Evolutionary conservation across 78 protist species (phyloP).

Genomic region (Dictyostelium intermedium): DNA sequence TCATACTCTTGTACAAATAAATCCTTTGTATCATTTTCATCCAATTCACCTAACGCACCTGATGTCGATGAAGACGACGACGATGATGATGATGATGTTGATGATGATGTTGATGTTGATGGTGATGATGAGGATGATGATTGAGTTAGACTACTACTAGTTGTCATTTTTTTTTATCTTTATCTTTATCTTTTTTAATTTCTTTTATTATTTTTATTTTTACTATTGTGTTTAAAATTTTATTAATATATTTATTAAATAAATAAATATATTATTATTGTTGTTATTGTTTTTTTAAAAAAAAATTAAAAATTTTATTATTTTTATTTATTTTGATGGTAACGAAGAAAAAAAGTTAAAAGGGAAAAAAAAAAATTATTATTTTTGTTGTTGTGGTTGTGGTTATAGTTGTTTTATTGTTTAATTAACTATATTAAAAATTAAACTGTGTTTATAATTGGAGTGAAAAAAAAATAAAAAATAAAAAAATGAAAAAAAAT

Average conservation of each 20-base stretch:
- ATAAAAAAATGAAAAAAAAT: no score
- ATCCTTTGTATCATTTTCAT: background rate
- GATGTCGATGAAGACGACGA: background rate
- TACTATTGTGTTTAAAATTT: background rate
- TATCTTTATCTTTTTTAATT: background rate
- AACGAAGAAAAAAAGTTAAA: background rate
- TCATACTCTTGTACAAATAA: constrained; percentile 46
- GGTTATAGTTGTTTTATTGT: background rate
- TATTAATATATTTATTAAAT: no score
- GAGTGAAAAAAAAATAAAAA: no score
- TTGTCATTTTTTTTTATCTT: background rate
- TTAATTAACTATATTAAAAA: no score
- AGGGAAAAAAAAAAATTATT: background rate
- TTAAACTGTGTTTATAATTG: no score
- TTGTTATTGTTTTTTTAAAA: no score
- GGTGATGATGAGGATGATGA: background rate
- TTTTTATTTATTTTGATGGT: no score
- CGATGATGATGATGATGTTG: background rate
- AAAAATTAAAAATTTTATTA: no score
- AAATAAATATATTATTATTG: no score
- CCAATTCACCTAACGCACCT: background rate
- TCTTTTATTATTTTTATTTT: background rate
- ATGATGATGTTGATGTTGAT: no score
- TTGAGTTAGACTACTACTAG: background rate
- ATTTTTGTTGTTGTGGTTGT: background rate